A percentile compares a stretch with the other conserved stretches of the same genome.
These are phyloP conservation scores for Aspergillus niger DNA, from an alignment of 2,329 filamentous ascomycete species.

Conservation along the genomic window DNA sequence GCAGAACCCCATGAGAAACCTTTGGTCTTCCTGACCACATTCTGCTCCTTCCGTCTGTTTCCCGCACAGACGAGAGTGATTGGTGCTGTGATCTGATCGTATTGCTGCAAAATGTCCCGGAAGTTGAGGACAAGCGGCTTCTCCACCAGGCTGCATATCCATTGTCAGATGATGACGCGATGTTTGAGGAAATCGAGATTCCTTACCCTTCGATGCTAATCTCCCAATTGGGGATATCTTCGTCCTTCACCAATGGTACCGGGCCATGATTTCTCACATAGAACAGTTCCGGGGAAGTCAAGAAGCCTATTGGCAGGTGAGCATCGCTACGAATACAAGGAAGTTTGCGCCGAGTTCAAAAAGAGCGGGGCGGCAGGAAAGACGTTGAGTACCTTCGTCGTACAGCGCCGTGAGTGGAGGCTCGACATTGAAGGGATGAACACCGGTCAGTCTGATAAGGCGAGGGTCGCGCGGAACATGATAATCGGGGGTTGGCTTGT, in stretches of 20 bases:
- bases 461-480: conserved; percentile 79
- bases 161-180: conserved; percentile 11
- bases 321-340: background rate
- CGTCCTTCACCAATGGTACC: conserved; percentile 73
- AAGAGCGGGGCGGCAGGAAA: background rate
- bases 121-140: conserved; percentile 72
- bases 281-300: conserved; percentile 84
- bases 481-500: conserved; percentile 78
- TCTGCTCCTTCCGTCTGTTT: conserved; percentile 90
- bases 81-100: conserved; percentile 80
- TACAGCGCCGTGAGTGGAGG: conserved; percentile 77
- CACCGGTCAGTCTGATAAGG: conserved; percentile 81
- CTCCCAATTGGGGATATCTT: conserved; percentile 75
- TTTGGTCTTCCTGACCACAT: conserved; percentile 84
- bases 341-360: background rate
- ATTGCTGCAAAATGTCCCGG: conserved; percentile 70
- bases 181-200: background rate
- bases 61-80: conserved; percentile 90
- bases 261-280: conserved; percentile 90
- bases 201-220: conserved; percentile 73
- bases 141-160: conserved; percentile 64
- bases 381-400: conserved; percentile 52
- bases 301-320: conserved; percentile 62
- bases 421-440: conserved; percentile 91
- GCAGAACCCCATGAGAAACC: conserved; percentile 93